Evolutionary conservation across 2,329 filamentous ascomycete species (phyloP).

Genomic region (Fusarium pilosicola): DNA sequence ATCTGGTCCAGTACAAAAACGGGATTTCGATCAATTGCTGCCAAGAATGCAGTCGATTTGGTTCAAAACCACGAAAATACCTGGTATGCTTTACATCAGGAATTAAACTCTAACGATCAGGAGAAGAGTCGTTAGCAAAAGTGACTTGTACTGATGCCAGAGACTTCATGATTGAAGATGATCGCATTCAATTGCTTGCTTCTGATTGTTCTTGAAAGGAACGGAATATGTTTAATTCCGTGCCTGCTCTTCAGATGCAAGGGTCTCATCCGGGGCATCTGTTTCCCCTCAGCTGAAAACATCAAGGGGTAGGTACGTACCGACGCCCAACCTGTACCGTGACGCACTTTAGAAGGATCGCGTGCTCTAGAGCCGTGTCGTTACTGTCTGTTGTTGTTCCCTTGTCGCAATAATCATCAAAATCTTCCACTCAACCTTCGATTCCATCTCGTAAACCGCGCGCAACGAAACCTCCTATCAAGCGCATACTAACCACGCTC

Average conservation of each 20-base stretch:
- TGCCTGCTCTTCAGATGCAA: neutral
- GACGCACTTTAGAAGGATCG: conserved; percentile 35
- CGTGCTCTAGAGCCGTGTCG: conserved; percentile 23
- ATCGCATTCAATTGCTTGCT: neutral
- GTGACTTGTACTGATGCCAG: neutral
- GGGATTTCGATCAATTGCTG: neutral
- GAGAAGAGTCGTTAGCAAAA: neutral
- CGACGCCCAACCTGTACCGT: conserved; percentile 10
- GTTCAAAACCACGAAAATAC: neutral
- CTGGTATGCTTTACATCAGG: neutral
- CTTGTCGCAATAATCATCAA: conserved; percentile 29
- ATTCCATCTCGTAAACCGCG: conserved; percentile 6
- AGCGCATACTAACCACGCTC: neutral
- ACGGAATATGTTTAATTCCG: conserved; percentile 1
- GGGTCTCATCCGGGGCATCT: neutral
- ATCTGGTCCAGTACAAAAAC: neutral
- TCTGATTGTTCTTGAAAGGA: neutral
- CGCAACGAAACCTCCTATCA: neutral
- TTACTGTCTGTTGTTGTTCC: conserved; percentile 17
- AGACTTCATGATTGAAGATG: neutral
- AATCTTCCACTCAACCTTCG: conserved; percentile 1
- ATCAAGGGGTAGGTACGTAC: conserved; percentile 31
- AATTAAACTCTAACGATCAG: no score
- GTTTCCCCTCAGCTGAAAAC: conserved; percentile 3
- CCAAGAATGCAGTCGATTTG: neutral